These are phyloP conservation scores for Calonectria pauciramosa DNA, from an alignment of 2,329 filamentous ascomycete species.

Conservation along the genomic window DNA sequence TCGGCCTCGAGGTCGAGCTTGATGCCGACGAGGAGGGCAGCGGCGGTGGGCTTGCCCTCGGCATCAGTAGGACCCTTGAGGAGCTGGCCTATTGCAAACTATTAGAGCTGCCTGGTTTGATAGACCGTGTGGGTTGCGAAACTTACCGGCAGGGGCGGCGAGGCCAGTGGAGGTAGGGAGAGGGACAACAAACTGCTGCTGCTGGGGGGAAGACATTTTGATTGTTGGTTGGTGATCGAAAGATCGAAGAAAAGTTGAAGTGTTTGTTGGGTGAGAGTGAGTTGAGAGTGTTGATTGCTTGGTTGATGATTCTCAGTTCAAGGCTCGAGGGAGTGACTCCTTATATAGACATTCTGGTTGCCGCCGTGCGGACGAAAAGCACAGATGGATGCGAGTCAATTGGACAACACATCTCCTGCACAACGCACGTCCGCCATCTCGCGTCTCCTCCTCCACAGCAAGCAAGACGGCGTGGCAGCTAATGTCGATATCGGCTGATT, in stretches of 20 bases:
- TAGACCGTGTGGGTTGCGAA: background rate
- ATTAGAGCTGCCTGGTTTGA: background rate
- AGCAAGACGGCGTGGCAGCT: slow-evolving; percentile 5
- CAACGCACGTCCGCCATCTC: background rate
- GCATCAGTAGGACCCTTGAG: slow-evolving; percentile 1
- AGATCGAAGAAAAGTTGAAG: slow-evolving; percentile 1
- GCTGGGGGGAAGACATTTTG: slow-evolving; percentile 8
- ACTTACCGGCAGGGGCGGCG: slow-evolving; percentile 1
- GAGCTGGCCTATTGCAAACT: background rate
- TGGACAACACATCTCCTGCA: background rate
- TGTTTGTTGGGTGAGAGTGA: background rate
- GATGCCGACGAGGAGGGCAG: slow-evolving; percentile 6
- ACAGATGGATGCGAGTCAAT: background rate
- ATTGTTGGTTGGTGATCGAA: slow-evolving; percentile 1
- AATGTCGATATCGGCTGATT: slow-evolving; percentile 11
- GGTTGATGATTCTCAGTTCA: background rate
- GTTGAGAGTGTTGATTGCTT: slow-evolving; percentile 10
- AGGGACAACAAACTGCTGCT: slow-evolving; percentile 10
- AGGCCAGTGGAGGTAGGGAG: slow-evolving; percentile 10
- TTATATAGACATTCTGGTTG: background rate
- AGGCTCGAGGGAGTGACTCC: background rate
- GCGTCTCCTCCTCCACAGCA: background rate
- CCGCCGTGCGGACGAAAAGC: background rate
- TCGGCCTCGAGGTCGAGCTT: slow-evolving; percentile 7
- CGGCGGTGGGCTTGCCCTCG: slow-evolving; percentile 3